Base-by-base conservation (phyloP, 345 rosid genomes). In the Linum lewisii region DNA sequence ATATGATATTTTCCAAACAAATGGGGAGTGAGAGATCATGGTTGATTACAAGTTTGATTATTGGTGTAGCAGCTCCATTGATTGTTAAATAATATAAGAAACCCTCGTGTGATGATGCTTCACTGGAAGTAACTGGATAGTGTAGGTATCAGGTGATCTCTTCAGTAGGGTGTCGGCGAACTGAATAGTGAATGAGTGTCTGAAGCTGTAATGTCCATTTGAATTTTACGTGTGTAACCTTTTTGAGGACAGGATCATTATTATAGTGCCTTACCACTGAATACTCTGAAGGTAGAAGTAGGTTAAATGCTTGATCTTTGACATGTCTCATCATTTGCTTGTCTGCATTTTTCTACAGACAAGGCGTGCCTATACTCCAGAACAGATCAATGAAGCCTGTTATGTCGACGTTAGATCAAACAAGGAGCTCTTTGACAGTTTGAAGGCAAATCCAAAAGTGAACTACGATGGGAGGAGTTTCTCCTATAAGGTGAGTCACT, bases 361-460 rank as follows among this genome's bases (percentile, higher is more conserved):
- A 1, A 29, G 34, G 34, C 4, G 4, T 29, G 34, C 1, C 34
- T 29, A 29, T 8, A 29, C 32, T 29, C 34, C 4, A 29, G 34
- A 29, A 3, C 34, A 8, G 34, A 8, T 29, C 34, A 29, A 29
- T 1, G 34, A 29, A 29, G 34, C 34, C 0, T 29, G 34, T 3
- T 29, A 29, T 29, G 34, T 29, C 34, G 34, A 29, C 4, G 34
- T 29, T 29, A 29, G 34, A 29, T 29, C 34, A 29, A 29, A 29
- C 4, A 29, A 29, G 34, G 34, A 1, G 34, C 95, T 88, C 52
- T 88, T 91, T 69, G 95, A 86, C 69, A 83, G 90, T 66, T 69
- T 88, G 77, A 80, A 72, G 58, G 25, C 23, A 21, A 52, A 52
- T 24, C 56, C 56, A 52, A 52, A 52, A 52, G 56, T 52, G 24